phyloP scores from a whole-genome alignment of 305 asterid genomes.

The Solanum chacoense region DNA sequence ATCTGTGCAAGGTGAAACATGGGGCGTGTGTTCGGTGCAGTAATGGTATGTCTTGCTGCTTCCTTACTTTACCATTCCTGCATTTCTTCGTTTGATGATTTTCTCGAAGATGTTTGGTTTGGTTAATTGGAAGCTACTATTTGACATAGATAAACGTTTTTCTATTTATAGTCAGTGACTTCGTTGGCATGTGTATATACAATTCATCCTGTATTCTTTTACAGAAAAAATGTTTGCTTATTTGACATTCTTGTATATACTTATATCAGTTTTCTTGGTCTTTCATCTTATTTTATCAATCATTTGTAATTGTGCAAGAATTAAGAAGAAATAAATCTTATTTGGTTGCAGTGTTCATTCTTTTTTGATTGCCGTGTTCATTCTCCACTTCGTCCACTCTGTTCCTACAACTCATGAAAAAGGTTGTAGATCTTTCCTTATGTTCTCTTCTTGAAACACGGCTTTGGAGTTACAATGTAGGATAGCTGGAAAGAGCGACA shows the following conservation, averaged over 20 bases:
- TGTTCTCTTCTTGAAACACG: not conserved
- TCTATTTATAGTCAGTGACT: not conserved
- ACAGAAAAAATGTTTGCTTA: not conserved
- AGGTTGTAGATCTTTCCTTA: not conserved
- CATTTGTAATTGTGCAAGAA: not conserved
- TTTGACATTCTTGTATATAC: not conserved
- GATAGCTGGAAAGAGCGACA: not conserved
- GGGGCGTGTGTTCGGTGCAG: constrained; percentile 99
- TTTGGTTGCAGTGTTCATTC: not conserved
- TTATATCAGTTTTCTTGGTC: not conserved
- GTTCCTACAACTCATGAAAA: not conserved
- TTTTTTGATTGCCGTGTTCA: not conserved
- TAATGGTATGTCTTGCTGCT: constrained; percentile 74
- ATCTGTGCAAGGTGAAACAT: constrained; percentile 87
- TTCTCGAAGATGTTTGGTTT: constrained; percentile 17
- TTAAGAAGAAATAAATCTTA: not conserved
- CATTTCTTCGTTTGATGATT: constrained; percentile 32
- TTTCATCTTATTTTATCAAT: not conserved
- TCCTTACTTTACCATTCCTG: constrained; percentile 30
- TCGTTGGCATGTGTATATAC: not conserved
- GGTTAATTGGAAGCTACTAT: constrained; percentile 8
- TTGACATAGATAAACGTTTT: not conserved
- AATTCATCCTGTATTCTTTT: not conserved
- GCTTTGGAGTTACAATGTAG: not conserved
- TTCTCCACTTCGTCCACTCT: not conserved